Evolutionary conservation across 371 early-diverging fungal genomes (phyloP).

Genomic region (Dichotomocladium elegans): DNA sequence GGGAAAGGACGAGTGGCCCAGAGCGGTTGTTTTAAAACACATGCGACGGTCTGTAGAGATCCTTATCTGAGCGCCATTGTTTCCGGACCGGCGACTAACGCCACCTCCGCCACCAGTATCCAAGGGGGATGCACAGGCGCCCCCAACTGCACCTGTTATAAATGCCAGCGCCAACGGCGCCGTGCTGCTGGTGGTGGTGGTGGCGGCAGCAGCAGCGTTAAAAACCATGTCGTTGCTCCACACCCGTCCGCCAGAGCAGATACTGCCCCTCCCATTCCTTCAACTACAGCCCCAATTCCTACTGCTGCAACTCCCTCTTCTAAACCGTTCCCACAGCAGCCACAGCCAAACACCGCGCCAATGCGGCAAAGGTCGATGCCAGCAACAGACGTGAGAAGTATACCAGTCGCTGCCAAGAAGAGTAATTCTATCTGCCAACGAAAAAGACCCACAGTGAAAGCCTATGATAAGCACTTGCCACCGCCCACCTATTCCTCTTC

Average conservation of each 20-base stretch:
- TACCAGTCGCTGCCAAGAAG: no score
- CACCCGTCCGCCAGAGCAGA: slow-evolving; percentile 3
- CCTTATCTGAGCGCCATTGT: slow-evolving; percentile 22
- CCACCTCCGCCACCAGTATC: background rate
- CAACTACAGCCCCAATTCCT: background rate
- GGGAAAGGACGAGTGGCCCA: background rate
- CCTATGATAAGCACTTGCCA: slow-evolving; percentile 38
- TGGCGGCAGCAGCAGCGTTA: slow-evolving; percentile 2
- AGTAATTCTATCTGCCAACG: slow-evolving; percentile 14
- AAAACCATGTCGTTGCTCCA: background rate
- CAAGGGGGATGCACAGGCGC: background rate
- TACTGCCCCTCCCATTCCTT: background rate
- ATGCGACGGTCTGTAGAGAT: slow-evolving; percentile 1
- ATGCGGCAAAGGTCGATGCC: background rate
- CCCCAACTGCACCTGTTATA: slow-evolving; percentile 35
- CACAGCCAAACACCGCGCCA: background rate
- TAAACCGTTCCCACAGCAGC: background rate
- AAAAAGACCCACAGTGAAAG: slow-evolving; percentile 33
- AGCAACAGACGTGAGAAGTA: no score
- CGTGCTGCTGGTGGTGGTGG: no score
- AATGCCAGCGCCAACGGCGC: slow-evolving; percentile 43
- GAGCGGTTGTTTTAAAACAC: background rate
- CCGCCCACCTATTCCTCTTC: slow-evolving; percentile 26
- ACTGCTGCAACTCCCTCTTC: background rate
- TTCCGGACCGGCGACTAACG: slow-evolving; percentile 6